phyloP scores from a whole-genome alignment of 1,139 yeast genomes.

The Saccharomyces hybrid region DNA sequence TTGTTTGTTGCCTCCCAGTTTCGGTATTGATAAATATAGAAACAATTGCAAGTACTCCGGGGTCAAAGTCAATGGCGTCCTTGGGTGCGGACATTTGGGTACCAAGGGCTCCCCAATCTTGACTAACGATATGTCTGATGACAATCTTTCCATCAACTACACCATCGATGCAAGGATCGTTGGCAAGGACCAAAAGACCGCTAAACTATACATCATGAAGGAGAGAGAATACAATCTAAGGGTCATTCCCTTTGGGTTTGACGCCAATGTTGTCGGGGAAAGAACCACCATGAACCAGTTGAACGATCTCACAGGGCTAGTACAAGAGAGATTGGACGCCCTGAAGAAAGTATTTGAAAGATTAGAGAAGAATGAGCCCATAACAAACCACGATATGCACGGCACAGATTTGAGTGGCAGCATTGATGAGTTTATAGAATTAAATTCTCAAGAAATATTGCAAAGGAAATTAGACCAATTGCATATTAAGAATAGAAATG shows the following conservation, averaged over 20 bases:
- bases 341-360: slow-evolving; percentile 16
- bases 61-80: too few species aligned
- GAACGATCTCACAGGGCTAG: slow-evolving; percentile 10
- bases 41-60: too few species aligned
- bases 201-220: slow-evolving; percentile 19
- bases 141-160: slow-evolving; percentile 14
- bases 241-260: slow-evolving; percentile 33
- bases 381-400: slow-evolving; percentile 15
- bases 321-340: slow-evolving; percentile 18
- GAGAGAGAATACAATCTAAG: slow-evolving; percentile 29
- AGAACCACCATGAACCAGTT: slow-evolving; percentile 14
- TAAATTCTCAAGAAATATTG: slow-evolving; percentile 17
- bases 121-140: slow-evolving; percentile 31
- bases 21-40: too few species aligned
- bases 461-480: slow-evolving; percentile 19
- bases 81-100: slow-evolving; percentile 29
- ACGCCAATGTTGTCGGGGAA: slow-evolving; percentile 18
- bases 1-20: too few species aligned
- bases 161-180: slow-evolving; percentile 20
- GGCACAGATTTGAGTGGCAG: slow-evolving; percentile 21
- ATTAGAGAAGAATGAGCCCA: slow-evolving; percentile 14
- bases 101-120: slow-evolving; percentile 34
- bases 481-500: slow-evolving; percentile 14
- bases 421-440: slow-evolving; percentile 10
- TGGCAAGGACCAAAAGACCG: slow-evolving; percentile 19